A percentile compares a stretch with the other conserved stretches of the same genome.
Conservation (phyloP, 768 basidiomycete species). For the Lactifluus rugatus region DNA sequence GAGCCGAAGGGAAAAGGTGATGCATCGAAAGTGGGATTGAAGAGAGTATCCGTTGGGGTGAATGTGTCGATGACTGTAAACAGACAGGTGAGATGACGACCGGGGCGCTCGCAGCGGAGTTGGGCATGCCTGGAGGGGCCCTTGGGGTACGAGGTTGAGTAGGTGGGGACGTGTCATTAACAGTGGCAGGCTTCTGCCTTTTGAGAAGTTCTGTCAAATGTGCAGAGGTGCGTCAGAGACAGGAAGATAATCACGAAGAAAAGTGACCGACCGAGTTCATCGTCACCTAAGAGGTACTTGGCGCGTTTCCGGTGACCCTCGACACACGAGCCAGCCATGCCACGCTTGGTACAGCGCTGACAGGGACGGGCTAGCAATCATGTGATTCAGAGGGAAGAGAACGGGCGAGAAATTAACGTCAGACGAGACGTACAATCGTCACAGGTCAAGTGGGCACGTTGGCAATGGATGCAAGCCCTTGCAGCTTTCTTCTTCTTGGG, state of each 20-base stretch:
- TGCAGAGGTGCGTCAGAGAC: background rate
- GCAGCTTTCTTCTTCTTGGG: constrained; percentile 94
- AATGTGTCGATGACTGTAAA: constrained; percentile 24
- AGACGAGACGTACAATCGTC: constrained; percentile 71
- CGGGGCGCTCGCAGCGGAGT: background rate
- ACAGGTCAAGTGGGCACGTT: constrained; percentile 97
- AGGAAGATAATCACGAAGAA: constrained; percentile 15
- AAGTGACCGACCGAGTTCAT: constrained; percentile 65
- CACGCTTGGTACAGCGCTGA: constrained; percentile 90
- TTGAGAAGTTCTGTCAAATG: constrained; percentile 13
- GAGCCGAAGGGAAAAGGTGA: constrained; percentile 61
- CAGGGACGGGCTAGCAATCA: constrained; percentile 75
- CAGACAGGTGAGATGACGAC: background rate
- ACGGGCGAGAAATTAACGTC: background rate
- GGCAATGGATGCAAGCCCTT: constrained; percentile 91
- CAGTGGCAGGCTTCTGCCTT: constrained; percentile 5
- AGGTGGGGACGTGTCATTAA: background rate
- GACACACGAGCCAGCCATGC: constrained; percentile 77
- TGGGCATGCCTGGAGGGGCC: background rate
- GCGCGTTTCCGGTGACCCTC: constrained; percentile 98
- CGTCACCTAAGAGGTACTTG: constrained; percentile 91
- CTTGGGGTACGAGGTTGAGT: constrained; percentile 8
- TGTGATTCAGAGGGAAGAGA: constrained; percentile 10
- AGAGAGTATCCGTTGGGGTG: constrained; percentile 48
- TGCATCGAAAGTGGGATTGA: constrained; percentile 48